These are phyloP conservation scores for Boletales sp. DNA, from an alignment of 768 basidiomycete genomes.

Conservation along the genomic window DNA sequence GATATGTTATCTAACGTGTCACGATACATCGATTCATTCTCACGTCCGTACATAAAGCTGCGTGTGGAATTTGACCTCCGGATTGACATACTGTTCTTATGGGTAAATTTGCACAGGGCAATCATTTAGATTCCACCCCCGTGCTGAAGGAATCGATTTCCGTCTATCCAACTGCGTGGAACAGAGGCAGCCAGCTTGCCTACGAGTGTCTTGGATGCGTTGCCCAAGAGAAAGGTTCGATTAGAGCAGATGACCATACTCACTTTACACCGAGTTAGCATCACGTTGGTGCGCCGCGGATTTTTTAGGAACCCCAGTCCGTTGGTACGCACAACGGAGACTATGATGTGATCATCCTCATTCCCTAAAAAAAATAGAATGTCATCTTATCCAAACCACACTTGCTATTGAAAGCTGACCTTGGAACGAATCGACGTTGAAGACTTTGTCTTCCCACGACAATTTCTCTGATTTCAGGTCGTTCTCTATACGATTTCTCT, in stretches of 20 bases:
- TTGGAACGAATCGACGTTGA: slow-evolving; percentile 80
- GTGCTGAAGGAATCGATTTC: slow-evolving; percentile 3
- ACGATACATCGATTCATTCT: too few species aligned
- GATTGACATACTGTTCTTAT: too few species aligned
- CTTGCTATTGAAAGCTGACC: slow-evolving; percentile 39
- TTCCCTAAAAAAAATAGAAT: slow-evolving; percentile 52
- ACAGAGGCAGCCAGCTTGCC: slow-evolving; percentile 19
- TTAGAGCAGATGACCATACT: slow-evolving; percentile 73
- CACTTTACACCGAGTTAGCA: slow-evolving; percentile 73
- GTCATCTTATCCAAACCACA: slow-evolving; percentile 11
- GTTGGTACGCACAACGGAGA: slow-evolving; percentile 62
- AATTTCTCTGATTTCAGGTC: slow-evolving; percentile 46
- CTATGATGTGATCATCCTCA: slow-evolving; percentile 71
- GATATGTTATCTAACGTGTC: too few species aligned
- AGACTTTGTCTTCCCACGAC: slow-evolving; percentile 60
- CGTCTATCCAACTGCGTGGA: slow-evolving; percentile 17
- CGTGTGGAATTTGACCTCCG: too few species aligned
- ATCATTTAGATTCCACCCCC: neutral
- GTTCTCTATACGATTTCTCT: slow-evolving; percentile 56
- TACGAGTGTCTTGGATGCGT: slow-evolving; percentile 20
- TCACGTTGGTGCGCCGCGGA: slow-evolving; percentile 72
- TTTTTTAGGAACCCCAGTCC: slow-evolving; percentile 63
- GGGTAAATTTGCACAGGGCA: too few species aligned
- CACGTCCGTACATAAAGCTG: too few species aligned
- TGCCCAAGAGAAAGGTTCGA: slow-evolving; percentile 23